These are phyloP conservation scores for Anthracocystis walkeri DNA, from an alignment of 1,284 basidiomycete species.

Conservation along the genomic window DNA sequence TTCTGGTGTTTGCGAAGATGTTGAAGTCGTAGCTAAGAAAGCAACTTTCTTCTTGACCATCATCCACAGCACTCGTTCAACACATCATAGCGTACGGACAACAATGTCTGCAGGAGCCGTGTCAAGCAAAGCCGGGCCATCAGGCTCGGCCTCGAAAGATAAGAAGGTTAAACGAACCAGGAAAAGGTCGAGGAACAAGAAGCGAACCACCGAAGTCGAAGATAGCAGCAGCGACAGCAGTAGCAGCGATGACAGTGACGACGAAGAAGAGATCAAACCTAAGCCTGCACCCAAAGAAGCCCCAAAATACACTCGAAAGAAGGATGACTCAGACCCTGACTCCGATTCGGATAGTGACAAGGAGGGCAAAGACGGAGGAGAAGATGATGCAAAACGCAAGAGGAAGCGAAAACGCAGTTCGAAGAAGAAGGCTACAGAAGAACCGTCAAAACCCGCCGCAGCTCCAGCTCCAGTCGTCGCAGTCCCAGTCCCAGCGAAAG, in stretches of 20 bases:
- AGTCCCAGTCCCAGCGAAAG: conserved; percentile 8
- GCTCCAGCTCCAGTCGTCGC: conserved; percentile 3
- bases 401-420: conserved; percentile 44
- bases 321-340: conserved; percentile 9
- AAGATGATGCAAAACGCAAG: conserved; percentile 41
- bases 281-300: conserved; percentile 10
- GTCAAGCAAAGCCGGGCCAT: conserved; percentile 20
- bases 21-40: background rate
- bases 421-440: conserved; percentile 25
- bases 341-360: conserved; percentile 18
- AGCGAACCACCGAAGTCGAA: conserved; percentile 39
- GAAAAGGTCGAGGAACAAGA: conserved; percentile 44
- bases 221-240: conserved; percentile 34
- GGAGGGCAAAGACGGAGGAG: conserved; percentile 12
- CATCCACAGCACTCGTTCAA: background rate
- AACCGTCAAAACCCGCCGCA: background rate
- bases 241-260: conserved; percentile 32
- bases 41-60: conserved; percentile 2
- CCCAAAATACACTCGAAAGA: background rate
- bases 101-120: conserved; percentile 11
- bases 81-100: background rate
- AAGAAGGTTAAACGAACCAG: conserved; percentile 30
- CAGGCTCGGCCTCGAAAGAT: conserved; percentile 23
- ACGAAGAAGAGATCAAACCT: conserved; percentile 16
- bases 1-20: conserved; percentile 8